These are phyloP conservation scores for Immersiella caudata DNA, from an alignment of 495 filamentous ascomycete species.

Conservation along the genomic window DNA sequence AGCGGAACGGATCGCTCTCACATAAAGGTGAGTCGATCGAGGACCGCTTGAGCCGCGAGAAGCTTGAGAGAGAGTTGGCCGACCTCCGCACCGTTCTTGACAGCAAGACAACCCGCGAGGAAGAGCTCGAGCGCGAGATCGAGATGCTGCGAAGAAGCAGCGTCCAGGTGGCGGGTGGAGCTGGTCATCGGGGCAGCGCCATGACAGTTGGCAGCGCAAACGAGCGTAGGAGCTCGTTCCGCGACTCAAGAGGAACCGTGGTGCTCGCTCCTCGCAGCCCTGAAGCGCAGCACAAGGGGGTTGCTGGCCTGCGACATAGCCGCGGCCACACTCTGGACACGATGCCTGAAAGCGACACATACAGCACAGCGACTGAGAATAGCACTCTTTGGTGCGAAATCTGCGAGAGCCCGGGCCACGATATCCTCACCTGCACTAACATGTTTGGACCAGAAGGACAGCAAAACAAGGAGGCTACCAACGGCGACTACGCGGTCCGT, in stretches of 20 bases:
- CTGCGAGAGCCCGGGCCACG: slow-evolving; percentile 90
- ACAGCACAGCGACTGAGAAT: slow-evolving; percentile 71
- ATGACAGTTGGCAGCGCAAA: slow-evolving; percentile 56
- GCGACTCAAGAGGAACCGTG: slow-evolving; percentile 63
- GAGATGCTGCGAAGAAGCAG: slow-evolving; percentile 61
- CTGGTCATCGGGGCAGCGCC: slow-evolving; percentile 49
- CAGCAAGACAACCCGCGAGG: slow-evolving; percentile 73
- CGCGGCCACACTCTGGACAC: slow-evolving; percentile 52
- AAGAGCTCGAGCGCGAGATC: slow-evolving; percentile 87
- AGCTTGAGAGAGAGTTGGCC: slow-evolving; percentile 74
- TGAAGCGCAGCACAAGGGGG: slow-evolving; percentile 39
- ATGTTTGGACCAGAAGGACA: slow-evolving; percentile 66
- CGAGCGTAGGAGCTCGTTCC: slow-evolving; percentile 50
- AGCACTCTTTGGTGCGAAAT: slow-evolving; percentile 91
- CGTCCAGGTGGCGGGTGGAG: slow-evolving; percentile 27
- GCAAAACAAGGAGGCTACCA: slow-evolving; percentile 35
- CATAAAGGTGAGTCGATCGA: slow-evolving; percentile 58
- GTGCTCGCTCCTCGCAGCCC: slow-evolving; percentile 50
- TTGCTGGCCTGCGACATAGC: slow-evolving; percentile 42
- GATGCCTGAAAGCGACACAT: slow-evolving; percentile 74
- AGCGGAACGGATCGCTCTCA: slow-evolving; percentile 42
- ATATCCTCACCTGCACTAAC: slow-evolving; percentile 89
- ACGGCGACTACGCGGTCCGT: slow-evolving; percentile 47
- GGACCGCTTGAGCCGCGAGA: slow-evolving; percentile 59
- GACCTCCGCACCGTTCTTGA: slow-evolving; percentile 73